These are phyloP conservation scores for Neoarthrinium moseri DNA, from an alignment of 2,329 filamentous ascomycete genomes.

Conservation along the genomic window DNA sequence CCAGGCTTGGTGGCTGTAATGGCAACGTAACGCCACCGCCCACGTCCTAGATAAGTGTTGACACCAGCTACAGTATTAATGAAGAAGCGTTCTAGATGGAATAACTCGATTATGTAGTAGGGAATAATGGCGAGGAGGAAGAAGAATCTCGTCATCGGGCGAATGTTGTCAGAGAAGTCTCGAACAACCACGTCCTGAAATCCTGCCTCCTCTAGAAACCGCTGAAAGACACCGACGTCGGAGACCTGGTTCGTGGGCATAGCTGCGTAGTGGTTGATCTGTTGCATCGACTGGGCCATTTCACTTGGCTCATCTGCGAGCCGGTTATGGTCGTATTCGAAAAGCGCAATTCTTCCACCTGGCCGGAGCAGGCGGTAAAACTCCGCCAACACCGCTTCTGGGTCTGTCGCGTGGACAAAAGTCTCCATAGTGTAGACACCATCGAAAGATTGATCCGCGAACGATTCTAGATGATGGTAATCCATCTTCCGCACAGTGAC, in stretches of 20 bases:
- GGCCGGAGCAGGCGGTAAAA: conserved; percentile 47
- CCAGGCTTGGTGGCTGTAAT: conserved; percentile 35
- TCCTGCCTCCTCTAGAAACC: conserved; percentile 40
- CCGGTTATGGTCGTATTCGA: conserved; percentile 45
- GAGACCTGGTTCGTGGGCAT: conserved; percentile 44
- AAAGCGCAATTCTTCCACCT: conserved; percentile 43
- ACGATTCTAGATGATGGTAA: conserved; percentile 47
- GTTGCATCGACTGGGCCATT: conserved; percentile 23
- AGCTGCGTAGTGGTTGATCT: conserved; percentile 40
- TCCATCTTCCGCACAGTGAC: conserved; percentile 42
- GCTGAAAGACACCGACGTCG: conserved; percentile 34
- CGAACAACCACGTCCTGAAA: conserved; percentile 42
- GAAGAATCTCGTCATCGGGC: conserved; percentile 47
- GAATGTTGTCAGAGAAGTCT: conserved; percentile 45
- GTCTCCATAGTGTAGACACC: conserved; percentile 57
- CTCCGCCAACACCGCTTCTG: conserved; percentile 37
- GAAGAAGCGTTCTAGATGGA: conserved; percentile 43
- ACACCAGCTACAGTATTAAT: conserved; percentile 47
- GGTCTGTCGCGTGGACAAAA: conserved; percentile 51
- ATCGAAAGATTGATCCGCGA: conserved; percentile 39
- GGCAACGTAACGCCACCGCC: conserved; percentile 33
- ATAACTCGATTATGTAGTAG: conserved; percentile 40
- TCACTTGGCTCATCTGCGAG: conserved; percentile 26
- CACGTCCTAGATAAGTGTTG: conserved; percentile 29
- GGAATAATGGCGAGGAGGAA: conserved; percentile 44